A percentile compares a stretch with the other conserved stretches of the same genome.
phyloP scores from a whole-genome alignment of 176 grass and related monocot species.

The Miscanthus lutarioriparius region DNA sequence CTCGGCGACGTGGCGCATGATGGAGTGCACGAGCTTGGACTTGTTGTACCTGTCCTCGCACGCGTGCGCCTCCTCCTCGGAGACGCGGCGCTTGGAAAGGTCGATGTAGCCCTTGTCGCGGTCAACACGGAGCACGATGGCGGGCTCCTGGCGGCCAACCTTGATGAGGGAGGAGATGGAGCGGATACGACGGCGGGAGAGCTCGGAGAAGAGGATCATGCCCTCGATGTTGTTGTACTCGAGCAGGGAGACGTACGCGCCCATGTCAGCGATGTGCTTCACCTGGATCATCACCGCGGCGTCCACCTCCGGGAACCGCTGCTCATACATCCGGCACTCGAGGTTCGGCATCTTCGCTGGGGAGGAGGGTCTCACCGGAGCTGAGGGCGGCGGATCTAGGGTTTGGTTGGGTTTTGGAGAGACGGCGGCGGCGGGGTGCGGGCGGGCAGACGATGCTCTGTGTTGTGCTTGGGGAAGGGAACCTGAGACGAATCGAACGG shows the following conservation, averaged over 20 bases:
- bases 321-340: conserved; percentile 91
- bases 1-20: conserved; percentile 98
- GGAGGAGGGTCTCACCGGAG: neutral
- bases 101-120: conserved; percentile 95
- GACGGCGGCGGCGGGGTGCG: neutral
- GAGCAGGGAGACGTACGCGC: conserved; percentile 87
- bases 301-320: conserved; percentile 82
- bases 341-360: conserved; percentile 58
- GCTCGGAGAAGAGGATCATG: conserved; percentile 98
- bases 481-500: conserved; percentile 26
- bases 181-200: conserved; percentile 89
- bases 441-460: neutral
- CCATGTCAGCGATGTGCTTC: conserved; percentile 95
- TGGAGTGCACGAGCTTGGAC: conserved; percentile 94
- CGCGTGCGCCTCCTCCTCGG: conserved; percentile 81
- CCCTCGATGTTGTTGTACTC: conserved; percentile 99
- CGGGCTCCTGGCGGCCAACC: conserved; percentile 95
- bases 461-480: neutral
- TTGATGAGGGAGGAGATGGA: conserved; percentile 93
- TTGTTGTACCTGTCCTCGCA: conserved; percentile 97
- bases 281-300: conserved; percentile 97
- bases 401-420: conserved; percentile 44
- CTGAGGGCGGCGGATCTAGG: conserved; percentile 40
- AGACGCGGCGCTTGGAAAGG: conserved; percentile 91
- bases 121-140: conserved; percentile 93